A percentile compares a stretch with the other conserved stretches of the same genome.
phyloP scores from a whole-genome alignment of 75 land plant genomes.

The Sequoiadendron giganteum region DNA sequence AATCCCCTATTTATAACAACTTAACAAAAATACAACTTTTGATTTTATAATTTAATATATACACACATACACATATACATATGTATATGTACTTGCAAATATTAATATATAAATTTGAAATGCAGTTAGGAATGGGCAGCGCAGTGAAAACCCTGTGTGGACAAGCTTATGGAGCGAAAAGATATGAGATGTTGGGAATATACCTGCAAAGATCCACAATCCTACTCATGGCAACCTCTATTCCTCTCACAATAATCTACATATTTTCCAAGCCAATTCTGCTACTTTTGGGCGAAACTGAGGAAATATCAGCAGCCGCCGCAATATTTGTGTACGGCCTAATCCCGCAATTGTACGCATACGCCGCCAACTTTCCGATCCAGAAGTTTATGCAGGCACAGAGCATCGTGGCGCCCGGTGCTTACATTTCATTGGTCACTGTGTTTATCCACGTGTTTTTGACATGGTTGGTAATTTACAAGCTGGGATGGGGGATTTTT shows the following conservation, averaged over 20 bases:
- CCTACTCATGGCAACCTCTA: conserved; percentile 23
- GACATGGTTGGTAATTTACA: conserved; percentile 39
- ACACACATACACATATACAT: too few relatives aligned
- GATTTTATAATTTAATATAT: too few relatives aligned
- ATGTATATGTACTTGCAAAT: too few relatives aligned
- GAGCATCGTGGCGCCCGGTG: conserved; percentile 55
- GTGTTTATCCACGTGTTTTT: conserved; percentile 37
- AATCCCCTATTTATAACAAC: too few relatives aligned
- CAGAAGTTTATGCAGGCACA: conserved; percentile 68
- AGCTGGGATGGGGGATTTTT: conserved; percentile 35
- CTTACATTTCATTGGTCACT: conserved; percentile 31
- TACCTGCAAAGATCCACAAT: conserved; percentile 53
- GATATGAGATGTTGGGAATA: conserved; percentile 46
- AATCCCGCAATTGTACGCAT: conserved; percentile 62
- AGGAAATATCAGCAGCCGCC: conserved; percentile 33
- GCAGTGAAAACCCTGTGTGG: conserved; percentile 73
- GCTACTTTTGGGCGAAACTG: conserved; percentile 35
- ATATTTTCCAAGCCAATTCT: conserved; percentile 35
- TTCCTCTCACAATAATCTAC: conserved; percentile 46
- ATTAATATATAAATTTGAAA: too few relatives aligned
- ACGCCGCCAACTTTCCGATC: conserved; percentile 50
- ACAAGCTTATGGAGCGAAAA: conserved; percentile 60
- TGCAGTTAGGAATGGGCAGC: conserved; percentile 75
- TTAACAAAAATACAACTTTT: too few relatives aligned
- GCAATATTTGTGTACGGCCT: conserved; percentile 50